phyloP scores from a whole-genome alignment of 805 yeast species.

The Yamadazyma scolyti region DNA sequence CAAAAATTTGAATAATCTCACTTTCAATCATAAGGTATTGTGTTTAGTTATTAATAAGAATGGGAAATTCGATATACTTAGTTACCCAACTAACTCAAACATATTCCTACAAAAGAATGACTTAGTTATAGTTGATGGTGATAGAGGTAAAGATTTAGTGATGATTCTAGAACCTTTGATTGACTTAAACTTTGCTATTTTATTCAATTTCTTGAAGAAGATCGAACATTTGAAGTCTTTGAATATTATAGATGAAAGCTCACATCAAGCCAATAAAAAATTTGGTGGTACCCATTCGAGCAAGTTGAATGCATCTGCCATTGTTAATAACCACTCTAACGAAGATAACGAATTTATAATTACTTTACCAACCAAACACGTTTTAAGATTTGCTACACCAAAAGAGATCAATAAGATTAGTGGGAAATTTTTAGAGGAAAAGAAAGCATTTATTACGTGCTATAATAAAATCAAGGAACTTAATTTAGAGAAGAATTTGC shows the following conservation, averaged over 20 bases:
- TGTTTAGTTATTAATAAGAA: slow-evolving; percentile 56
- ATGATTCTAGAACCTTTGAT: slow-evolving; percentile 66
- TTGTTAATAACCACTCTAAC: slow-evolving; percentile 38
- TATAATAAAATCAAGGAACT: slow-evolving; percentile 44
- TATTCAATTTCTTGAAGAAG: slow-evolving; percentile 72
- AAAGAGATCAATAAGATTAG: slow-evolving; percentile 61
- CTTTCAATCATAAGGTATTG: slow-evolving; percentile 36
- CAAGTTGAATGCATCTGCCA: slow-evolving; percentile 27
- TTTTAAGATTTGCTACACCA: slow-evolving; percentile 71
- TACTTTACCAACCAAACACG: slow-evolving; percentile 70
- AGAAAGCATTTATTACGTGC: slow-evolving; percentile 67
- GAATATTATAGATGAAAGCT: slow-evolving; percentile 30
- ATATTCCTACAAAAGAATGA: slow-evolving; percentile 56
- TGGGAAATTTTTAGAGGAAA: slow-evolving; percentile 66
- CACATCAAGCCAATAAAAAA: slow-evolving; percentile 16
- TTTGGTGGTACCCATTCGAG: slow-evolving; percentile 40
- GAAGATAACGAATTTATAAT: slow-evolving; percentile 63
- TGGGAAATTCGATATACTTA: slow-evolving; percentile 66
- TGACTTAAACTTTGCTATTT: slow-evolving; percentile 59
- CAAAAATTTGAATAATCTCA: slow-evolving; percentile 38
- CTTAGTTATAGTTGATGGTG: slow-evolving; percentile 77
- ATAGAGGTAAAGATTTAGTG: slow-evolving; percentile 77
- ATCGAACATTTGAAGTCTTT: slow-evolving; percentile 61
- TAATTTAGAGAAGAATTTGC: slow-evolving; percentile 44
- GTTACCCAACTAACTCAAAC: slow-evolving; percentile 64